Base-by-base conservation (phyloP, 805 yeast genomes). In the Saccharomycopsis oosterbeekiorum region DNA sequence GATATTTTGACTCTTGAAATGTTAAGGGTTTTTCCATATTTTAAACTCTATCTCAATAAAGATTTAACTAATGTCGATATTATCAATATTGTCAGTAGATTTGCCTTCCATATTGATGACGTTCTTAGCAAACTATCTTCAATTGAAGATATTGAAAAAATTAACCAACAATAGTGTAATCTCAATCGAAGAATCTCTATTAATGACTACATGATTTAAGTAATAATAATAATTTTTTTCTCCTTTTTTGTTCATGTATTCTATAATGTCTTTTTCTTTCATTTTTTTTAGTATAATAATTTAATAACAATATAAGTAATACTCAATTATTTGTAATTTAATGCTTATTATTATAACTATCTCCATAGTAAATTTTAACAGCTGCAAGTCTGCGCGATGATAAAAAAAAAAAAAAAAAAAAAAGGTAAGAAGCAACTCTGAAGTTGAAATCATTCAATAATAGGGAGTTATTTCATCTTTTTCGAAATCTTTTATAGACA, bases 1-100 rank as follows among this genome's bases (percentile, higher is more conserved):
- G 83, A 96, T 68, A 76, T 90, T 12, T 75, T 85, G 60, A 84
- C 82, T 66, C 96, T 86, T 69, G 97, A 91, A 70, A 74, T 84
- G 58, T 76, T 88, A 63, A 90, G 94, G 10, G 73, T 84, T 53
- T 78, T 81, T 57, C 89, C 89, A 55, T 82, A 84, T 62, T 72
- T 88, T 66, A 76, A 81, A 60, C 68, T 87, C 26, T 74, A 76
- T 64, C 69, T 82, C 47, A 81, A 80, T 61, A 75, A 79, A 10
- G 79, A 76, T 3, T 73, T 84, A 67, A 70, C 76, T 15, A 72
- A 70, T 47, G 67, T 71, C 15, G 88, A 85, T 61, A 64, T 83
- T 50, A 71, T 68, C 59, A 66, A 70, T 19, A 50, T 55, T 8
- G 54, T 58, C 15, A 56, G 51, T 4, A 57, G 55, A 43, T 50